Conservation (phyloP, 1,139 yeast species). For the Candida labiduridarum region DNA sequence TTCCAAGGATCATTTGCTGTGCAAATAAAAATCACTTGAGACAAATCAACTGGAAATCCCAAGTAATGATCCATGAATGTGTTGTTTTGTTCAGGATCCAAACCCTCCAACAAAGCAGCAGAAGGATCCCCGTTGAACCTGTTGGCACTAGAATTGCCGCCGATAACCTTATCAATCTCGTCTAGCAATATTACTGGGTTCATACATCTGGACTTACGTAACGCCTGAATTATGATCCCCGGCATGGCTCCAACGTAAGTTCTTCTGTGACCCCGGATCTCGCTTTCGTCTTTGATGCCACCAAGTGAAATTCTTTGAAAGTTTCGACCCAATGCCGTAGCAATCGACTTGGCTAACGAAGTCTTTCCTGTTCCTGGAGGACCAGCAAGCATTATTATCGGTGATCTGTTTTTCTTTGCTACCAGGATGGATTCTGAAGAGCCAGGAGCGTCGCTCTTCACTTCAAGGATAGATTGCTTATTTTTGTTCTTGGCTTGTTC, state of each 20-base stretch:
- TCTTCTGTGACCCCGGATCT: constrained; percentile 88
- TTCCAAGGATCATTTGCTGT: constrained; percentile 85
- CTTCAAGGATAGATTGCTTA: constrained; percentile 21
- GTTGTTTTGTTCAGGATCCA: constrained; percentile 88
- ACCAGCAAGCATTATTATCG: constrained; percentile 82
- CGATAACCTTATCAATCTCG: constrained; percentile 84
- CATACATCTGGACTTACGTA: constrained; percentile 77
- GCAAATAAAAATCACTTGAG: constrained; percentile 82
- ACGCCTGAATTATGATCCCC: constrained; percentile 77
- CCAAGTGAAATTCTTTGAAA: constrained; percentile 88
- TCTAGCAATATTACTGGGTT: constrained; percentile 89
- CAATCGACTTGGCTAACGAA: constrained; percentile 83
- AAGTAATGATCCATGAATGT: constrained; percentile 82
- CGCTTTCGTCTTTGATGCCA: constrained; percentile 88
- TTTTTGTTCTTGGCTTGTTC: constrained; percentile 31
- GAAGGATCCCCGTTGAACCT: constrained; percentile 84
- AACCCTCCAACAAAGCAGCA: constrained; percentile 84
- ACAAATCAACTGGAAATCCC: constrained; percentile 85
- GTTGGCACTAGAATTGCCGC: constrained; percentile 52
- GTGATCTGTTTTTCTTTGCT: constrained; percentile 53
- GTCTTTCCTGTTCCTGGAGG: constrained; percentile 98
- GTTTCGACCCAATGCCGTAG: constrained; percentile 74
- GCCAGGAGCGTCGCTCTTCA: constrained; percentile 1
- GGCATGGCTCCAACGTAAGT: constrained; percentile 96
- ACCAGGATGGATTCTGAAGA: constrained; percentile 26